Conservation (phyloP, 83 land plant species). For the Thuja plicata region DNA sequence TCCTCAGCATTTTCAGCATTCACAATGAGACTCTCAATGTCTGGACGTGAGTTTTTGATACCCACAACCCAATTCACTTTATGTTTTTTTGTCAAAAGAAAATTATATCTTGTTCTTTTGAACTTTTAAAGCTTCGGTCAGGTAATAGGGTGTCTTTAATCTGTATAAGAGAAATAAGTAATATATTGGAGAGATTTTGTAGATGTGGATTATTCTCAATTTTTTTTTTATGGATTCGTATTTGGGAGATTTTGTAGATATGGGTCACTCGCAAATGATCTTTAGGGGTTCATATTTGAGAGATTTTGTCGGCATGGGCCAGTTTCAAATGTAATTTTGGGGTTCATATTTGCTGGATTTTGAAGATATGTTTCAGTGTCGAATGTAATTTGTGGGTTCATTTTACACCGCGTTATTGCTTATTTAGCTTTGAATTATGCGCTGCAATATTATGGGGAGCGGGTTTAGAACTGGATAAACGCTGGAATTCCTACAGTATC, state of each 20-base stretch:
- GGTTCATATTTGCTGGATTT: too few species aligned
- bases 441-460: background rate
- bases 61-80: background rate
- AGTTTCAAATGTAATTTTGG: too few species aligned
- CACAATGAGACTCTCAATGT: conserved; percentile 94
- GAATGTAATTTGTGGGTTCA: background rate
- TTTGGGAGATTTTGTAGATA: too few species aligned
- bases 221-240: background rate
- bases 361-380: too few species aligned
- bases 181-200: background rate
- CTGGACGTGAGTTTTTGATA: conserved; percentile 71
- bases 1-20: conserved; percentile 77
- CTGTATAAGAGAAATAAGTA: background rate
- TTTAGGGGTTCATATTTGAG: too few species aligned
- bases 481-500: background rate
- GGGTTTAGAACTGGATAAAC: background rate
- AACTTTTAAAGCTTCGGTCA: background rate
- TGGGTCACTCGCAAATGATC: too few species aligned
- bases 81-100: background rate
- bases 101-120: background rate
- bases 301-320: too few species aligned
- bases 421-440: background rate
- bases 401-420: background rate
- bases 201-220: background rate
- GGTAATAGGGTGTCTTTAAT: background rate